phyloP scores from a whole-genome alignment of 192 early-diverging fungal genomes.

The Diversispora epigaea region DNA sequence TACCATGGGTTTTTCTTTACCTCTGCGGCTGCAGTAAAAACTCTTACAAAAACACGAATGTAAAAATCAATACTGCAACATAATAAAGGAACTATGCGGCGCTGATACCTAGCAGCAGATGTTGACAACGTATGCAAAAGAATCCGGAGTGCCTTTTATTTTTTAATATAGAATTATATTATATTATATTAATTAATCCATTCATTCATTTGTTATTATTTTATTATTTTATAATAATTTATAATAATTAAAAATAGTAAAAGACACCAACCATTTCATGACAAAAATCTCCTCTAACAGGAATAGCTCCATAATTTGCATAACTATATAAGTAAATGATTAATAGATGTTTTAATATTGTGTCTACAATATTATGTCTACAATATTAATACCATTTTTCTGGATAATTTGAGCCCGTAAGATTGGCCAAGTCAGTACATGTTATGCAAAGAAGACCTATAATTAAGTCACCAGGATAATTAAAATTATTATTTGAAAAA shows the following conservation, averaged over 20 bases:
- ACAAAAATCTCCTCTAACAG: constrained; percentile 82
- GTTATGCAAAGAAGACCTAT: constrained; percentile 90
- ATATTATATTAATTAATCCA: not conserved
- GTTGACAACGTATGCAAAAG: constrained; percentile 81
- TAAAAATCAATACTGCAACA: constrained; percentile 98
- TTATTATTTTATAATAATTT: not conserved
- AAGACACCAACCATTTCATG: constrained; percentile 77
- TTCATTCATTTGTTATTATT: not conserved
- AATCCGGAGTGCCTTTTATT: constrained; percentile 69
- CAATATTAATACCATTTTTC: constrained; percentile 60
- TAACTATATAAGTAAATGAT: constrained; percentile 52
- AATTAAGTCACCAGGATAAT: not conserved
- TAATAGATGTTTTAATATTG: not conserved
- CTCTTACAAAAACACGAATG: constrained; percentile 92
- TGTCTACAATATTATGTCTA: too few relatives aligned
- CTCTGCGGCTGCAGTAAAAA: constrained; percentile 68
- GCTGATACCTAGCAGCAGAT: constrained; percentile 79
- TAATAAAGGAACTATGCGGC: constrained; percentile 84
- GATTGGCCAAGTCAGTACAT: constrained; percentile 94
- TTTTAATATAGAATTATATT: constrained; percentile 32
- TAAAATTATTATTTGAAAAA: not conserved
- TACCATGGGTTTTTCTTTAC: constrained; percentile 78
- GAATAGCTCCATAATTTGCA: constrained; percentile 94
- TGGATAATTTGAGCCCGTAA: constrained; percentile 86
- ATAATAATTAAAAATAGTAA: not conserved